These are phyloP conservation scores for Mycena polygramma DNA, from an alignment of 768 basidiomycete species.

Conservation along the genomic window DNA sequence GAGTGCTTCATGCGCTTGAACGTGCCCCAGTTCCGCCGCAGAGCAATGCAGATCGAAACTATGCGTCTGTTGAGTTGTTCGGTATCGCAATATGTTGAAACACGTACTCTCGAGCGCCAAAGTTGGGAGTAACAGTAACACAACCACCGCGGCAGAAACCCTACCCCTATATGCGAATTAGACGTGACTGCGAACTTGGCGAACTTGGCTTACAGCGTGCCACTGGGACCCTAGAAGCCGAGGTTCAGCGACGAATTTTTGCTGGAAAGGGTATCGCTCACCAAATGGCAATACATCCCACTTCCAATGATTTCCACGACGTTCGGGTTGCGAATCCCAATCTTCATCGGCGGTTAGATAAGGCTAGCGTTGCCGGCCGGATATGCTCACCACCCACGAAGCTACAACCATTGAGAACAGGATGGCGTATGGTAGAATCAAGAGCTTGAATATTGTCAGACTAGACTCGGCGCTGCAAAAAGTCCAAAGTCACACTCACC, in stretches of 20 bases:
- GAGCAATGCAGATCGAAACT: slow-evolving; percentile 40
- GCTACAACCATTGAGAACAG: slow-evolving; percentile 39
- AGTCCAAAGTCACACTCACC: slow-evolving; percentile 7
- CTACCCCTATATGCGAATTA: slow-evolving; percentile 33
- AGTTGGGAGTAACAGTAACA: slow-evolving; percentile 34
- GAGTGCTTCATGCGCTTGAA: slow-evolving; percentile 38
- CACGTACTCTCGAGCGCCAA: slow-evolving; percentile 40
- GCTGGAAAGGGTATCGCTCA: slow-evolving; percentile 15
- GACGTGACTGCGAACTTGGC: neutral
- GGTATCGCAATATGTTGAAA: neutral
- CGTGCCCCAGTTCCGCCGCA: slow-evolving; percentile 40
- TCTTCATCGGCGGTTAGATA: slow-evolving; percentile 20
- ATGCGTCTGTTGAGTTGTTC: neutral
- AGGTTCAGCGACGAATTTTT: neutral
- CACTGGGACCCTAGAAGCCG: slow-evolving; percentile 21
- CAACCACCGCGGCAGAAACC: slow-evolving; percentile 37
- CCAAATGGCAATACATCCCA: slow-evolving; percentile 44
- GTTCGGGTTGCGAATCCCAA: slow-evolving; percentile 34
- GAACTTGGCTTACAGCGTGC: slow-evolving; percentile 19
- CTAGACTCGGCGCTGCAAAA: neutral
- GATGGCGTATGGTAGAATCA: slow-evolving; percentile 40
- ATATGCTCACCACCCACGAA: slow-evolving; percentile 36
- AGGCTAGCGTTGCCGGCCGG: too few species aligned
- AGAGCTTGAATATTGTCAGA: slow-evolving; percentile 29
- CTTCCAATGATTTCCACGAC: slow-evolving; percentile 37